These are phyloP conservation scores for Rhizopogon vesiculosus DNA, from an alignment of 768 basidiomycete species.

Conservation along the genomic window DNA sequence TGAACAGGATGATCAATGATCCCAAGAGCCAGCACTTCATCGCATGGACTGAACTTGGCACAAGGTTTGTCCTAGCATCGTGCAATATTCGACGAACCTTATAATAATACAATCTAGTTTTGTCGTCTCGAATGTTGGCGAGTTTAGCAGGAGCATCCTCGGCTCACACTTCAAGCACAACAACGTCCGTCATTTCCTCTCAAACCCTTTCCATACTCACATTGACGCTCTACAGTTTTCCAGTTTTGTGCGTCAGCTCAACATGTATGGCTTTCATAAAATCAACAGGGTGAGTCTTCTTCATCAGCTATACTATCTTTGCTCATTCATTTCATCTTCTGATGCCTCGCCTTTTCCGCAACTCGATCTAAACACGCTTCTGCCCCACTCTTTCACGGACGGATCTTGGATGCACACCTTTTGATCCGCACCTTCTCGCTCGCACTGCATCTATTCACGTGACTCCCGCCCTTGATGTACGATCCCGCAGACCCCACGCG, in stretches of 20 bases:
- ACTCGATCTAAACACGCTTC: conserved; percentile 1
- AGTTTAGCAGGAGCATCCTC: conserved; percentile 80
- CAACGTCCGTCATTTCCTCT: conserved; percentile 48
- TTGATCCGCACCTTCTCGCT: too few relatives aligned
- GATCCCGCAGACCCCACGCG: conserved; percentile 62
- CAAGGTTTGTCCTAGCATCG: conserved; percentile 35
- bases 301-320: not conserved
- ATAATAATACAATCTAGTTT: conserved; percentile 38
- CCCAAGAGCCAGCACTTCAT: conserved; percentile 77
- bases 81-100: not conserved
- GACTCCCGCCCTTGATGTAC: too few relatives aligned
- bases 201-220: conserved; percentile 6
- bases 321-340: conserved; percentile 1
- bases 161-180: conserved; percentile 90
- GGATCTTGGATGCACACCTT: too few relatives aligned
- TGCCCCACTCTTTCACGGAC: too few relatives aligned
- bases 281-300: conserved; percentile 67
- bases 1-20: conserved; percentile 78
- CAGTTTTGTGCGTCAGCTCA: conserved; percentile 90
- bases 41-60: conserved; percentile 76
- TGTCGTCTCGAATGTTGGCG: conserved; percentile 81
- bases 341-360: not conserved
- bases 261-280: conserved; percentile 97
- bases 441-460: too few relatives aligned
- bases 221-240: conserved; percentile 57